Evolutionary conservation across 2,329 filamentous ascomycete species (phyloP), one percentile per base, ranked within the genome.

Genomic region (Fusarium sulawesiense): DNA sequence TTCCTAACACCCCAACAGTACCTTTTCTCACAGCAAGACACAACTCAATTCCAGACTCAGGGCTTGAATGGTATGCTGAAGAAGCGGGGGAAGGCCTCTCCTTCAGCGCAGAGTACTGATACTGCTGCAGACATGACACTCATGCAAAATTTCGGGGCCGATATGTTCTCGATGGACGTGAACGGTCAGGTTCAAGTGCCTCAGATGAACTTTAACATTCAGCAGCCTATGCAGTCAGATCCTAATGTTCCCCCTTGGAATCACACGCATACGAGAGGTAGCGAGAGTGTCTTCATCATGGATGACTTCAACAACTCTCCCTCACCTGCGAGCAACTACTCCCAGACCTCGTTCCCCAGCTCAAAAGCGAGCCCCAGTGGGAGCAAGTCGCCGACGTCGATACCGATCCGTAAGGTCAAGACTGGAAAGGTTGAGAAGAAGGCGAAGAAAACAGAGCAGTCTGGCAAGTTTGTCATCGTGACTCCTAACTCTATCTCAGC

Each of bases 391-490:
- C 75, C 78, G 9, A 75, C 72, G 20, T 76, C 79, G 13, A 75
- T 74, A 23, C 77, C 79, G 25, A 80, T 83, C 41, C 81, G 82
- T 46, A 85, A 82, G 72, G 79, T 84, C 29, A 81, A 81, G 59
- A 77, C 76, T 6, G 77, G 80, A 27, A 83, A 84, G 68, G 75
- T 86, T 11, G 80, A 81, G 62, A 87, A 87, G 77, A 83, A 80
- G 71, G 84, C 80, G 73, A 66, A 66, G 44, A 41, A n/a, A 25
- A 71, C 77, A 18, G 77, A 80, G 10, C 74, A 80, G 34, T 73
- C 79, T 21, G 82, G 81, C 71, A 85, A 85, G 58, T 87, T 88
- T 73, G 82, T 88, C 71, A 85, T 88, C 62, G 82, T 88, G 57
- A 88, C 86, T 2, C 85, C 86, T 6, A 83, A 81, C 41, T 83